Evolutionary conservation across 2,329 filamentous ascomycete species (phyloP).

Genomic region (Dendryphion nanum): DNA sequence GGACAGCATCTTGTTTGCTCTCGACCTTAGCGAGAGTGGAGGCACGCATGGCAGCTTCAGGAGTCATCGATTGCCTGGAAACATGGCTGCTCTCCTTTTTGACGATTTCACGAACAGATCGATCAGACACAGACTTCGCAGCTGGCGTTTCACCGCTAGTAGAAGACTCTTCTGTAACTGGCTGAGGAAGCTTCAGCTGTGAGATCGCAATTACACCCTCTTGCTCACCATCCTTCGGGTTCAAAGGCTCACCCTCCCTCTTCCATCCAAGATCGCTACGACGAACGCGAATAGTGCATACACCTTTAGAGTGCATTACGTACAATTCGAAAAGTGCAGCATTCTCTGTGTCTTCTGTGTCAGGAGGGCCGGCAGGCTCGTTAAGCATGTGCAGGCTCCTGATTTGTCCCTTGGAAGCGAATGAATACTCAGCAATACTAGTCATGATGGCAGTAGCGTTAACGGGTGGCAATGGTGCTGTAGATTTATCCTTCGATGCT

Average conservation of each 20-base stretch:
- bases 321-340: slow-evolving; percentile 89
- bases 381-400: slow-evolving; percentile 87
- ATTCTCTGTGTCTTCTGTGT: slow-evolving; percentile 61
- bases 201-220: slow-evolving; percentile 72
- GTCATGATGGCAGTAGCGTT: slow-evolving; percentile 97
- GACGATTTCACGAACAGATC: slow-evolving; percentile 35
- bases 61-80: slow-evolving; percentile 34
- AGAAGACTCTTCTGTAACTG: slow-evolving; percentile 30
- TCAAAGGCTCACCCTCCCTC: slow-evolving; percentile 81
- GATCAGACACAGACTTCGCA: slow-evolving; percentile 34
- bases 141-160: slow-evolving; percentile 36
- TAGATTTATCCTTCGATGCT: slow-evolving; percentile 51
- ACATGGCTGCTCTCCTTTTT: slow-evolving; percentile 35
- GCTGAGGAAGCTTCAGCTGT: slow-evolving; percentile 53
- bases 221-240: slow-evolving; percentile 72
- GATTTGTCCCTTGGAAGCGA: slow-evolving; percentile 79
- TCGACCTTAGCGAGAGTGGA: slow-evolving; percentile 43
- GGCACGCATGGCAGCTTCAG: slow-evolving; percentile 40
- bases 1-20: slow-evolving; percentile 42
- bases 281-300: slow-evolving; percentile 84
- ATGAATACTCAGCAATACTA: slow-evolving; percentile 92
- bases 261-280: slow-evolving; percentile 91
- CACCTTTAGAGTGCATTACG: slow-evolving; percentile 94
- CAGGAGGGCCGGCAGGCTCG: slow-evolving; percentile 60
- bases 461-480: slow-evolving; percentile 70